phyloP scores from a whole-genome alignment of 768 basidiomycete genomes.

The Sutorius australiensis region DNA sequence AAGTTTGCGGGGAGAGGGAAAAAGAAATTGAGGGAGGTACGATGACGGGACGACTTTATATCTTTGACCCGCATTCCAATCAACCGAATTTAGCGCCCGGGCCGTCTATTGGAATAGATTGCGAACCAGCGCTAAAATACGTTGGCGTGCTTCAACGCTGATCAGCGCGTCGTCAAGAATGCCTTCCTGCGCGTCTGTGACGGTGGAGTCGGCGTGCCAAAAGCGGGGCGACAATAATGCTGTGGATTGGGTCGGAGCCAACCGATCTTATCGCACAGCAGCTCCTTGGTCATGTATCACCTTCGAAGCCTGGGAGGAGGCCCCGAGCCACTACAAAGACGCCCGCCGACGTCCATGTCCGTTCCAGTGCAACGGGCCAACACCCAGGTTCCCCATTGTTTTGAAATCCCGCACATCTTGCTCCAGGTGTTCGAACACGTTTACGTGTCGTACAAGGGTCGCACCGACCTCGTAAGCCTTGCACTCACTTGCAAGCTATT shows the following conservation, averaged over 20 bases:
- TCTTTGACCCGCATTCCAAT: conserved; percentile 11
- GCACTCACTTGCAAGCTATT: conserved; percentile 18
- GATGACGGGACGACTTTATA: conserved; percentile 18
- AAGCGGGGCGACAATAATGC: neutral
- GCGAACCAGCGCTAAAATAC: neutral
- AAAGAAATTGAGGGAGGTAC: conserved; percentile 7
- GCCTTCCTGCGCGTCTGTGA: neutral
- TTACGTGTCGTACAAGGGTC: conserved; percentile 4
- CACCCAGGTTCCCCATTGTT: conserved; percentile 3
- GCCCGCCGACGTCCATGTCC: neutral
- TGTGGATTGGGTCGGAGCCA: neutral
- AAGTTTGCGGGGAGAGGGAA: conserved; percentile 3
- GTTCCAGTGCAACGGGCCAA: neutral
- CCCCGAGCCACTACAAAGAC: neutral
- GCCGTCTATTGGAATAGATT: neutral
- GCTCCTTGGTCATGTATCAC: neutral
- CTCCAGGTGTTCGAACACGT: conserved; percentile 15
- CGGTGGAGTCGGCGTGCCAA: neutral
- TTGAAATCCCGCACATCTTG: conserved; percentile 20
- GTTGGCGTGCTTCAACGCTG: neutral
- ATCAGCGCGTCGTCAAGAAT: neutral
- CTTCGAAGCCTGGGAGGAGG: neutral
- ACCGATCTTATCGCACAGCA: conserved; percentile 3
- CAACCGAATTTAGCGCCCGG: conserved; percentile 6
- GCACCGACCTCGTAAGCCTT: conserved; percentile 11